A percentile compares a stretch with the other conserved stretches of the same genome.
Evolutionary conservation across 2,329 filamentous ascomycete genomes (phyloP).

Genomic region (Cladophialophora psammophila): DNA sequence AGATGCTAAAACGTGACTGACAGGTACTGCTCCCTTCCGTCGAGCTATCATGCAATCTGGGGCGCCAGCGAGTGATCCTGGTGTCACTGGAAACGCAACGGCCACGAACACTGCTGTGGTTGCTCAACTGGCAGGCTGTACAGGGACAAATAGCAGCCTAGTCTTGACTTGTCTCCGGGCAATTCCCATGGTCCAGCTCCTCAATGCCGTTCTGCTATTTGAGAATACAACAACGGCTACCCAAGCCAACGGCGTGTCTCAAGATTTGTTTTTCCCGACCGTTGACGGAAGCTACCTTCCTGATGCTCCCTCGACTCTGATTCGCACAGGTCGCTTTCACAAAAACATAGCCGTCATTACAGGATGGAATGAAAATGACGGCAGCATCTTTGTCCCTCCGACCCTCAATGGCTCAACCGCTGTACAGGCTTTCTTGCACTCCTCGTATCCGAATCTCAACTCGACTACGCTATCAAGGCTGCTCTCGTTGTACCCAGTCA

Average conservation of each 20-base stretch:
- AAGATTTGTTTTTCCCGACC: slow-evolving; percentile 45
- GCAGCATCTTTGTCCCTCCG: slow-evolving; percentile 25
- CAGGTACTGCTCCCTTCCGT: slow-evolving; percentile 55
- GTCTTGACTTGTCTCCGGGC: slow-evolving; percentile 21
- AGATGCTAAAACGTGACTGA: slow-evolving; percentile 20
- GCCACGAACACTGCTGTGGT: slow-evolving; percentile 22
- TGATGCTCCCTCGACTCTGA: slow-evolving; percentile 51
- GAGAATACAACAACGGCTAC: slow-evolving; percentile 20
- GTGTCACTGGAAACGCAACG: slow-evolving; percentile 58
- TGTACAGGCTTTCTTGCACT: slow-evolving; percentile 17
- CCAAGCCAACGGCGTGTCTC: slow-evolving; percentile 13
- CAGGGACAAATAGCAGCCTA: slow-evolving; percentile 13
- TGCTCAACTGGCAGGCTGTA: slow-evolving; percentile 25
- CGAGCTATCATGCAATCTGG: slow-evolving; percentile 53
- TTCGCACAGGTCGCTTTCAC: slow-evolving; percentile 52
- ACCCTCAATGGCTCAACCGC: slow-evolving; percentile 15
- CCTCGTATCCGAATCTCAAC: slow-evolving; percentile 24
- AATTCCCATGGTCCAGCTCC: slow-evolving; percentile 15
- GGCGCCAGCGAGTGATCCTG: slow-evolving; percentile 60
- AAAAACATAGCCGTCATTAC: slow-evolving; percentile 44
- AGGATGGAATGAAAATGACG: slow-evolving; percentile 30
- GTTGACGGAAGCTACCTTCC: slow-evolving; percentile 62
- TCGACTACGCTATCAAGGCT: slow-evolving; percentile 21
- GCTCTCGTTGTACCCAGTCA: slow-evolving; percentile 26
- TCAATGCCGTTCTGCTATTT: slow-evolving; percentile 24